Evolutionary conservation across 2,329 filamentous ascomycete genomes (phyloP), one percentile per base, ranked within the genome.

Genomic region (Trichoderma asperellum): DNA sequence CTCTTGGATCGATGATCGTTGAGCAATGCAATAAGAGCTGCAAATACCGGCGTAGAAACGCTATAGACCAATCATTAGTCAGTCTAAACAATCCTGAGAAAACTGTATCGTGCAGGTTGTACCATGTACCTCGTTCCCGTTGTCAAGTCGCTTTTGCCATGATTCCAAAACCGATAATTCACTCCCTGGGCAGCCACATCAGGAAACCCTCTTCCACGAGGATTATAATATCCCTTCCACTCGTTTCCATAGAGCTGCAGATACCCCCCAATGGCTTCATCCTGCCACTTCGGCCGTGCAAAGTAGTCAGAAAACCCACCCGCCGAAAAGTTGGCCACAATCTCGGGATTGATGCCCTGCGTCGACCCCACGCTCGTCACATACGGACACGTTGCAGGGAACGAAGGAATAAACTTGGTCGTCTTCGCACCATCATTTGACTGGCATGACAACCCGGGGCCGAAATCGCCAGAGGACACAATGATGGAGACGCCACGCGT

Each of bases 401-500:
- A 81, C 4, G 47, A 60, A 8, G 80, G 79, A 1, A 79, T 73
- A 43, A 81, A 82, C 16, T 75, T 77, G 10, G 75, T 75, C 4
- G 68, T 74, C 12, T 77, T 76, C 27, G 75, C 75, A 2, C 80
- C 79, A 65, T 80, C 77, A 55, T 82, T 82, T 18, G 80, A 76
- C 64, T 76, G 75, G 62, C 80, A 82, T 2, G 78, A 77, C 2
- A 68, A 29, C 0, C 80, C 80, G 0, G 81, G 76, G 0, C 82
- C 82, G 3, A 73, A 60, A 73, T 93, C 89, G 5, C 91, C 91
- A 11, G 85, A 86, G 18, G 86, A 84, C 72, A 89, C 88, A 67
- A 93, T 81, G n/a, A 92, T 81, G 0, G 88, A 87, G 24, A 92
- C 86, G 37, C 91, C 91, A 12, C 90, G 86, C 1, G 87, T 84